Conservation (phyloP, 148 eudicot species). For the Salicornia ramosissima region DNA sequence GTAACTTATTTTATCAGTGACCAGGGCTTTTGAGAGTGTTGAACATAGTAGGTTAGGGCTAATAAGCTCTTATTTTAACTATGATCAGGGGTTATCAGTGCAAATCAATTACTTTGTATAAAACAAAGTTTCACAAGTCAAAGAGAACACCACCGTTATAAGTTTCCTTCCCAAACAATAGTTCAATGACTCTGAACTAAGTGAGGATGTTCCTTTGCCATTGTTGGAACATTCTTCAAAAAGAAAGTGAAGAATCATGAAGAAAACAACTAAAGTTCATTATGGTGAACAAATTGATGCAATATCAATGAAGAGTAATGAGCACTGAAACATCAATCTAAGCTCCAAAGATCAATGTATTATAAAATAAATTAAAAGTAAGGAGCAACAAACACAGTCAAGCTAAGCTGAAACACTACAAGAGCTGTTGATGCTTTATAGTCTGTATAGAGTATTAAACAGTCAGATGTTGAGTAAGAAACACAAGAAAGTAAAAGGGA, state of each 20-base stretch:
- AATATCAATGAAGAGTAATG: background rate
- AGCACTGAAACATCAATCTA: background rate
- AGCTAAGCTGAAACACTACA: conserved; percentile 11
- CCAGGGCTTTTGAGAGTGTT: too few relatives aligned
- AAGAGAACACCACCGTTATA: too few relatives aligned
- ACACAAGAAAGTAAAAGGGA: background rate
- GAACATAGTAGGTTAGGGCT: too few relatives aligned
- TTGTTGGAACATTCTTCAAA: background rate
- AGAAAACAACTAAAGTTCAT: background rate
- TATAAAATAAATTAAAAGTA: background rate
- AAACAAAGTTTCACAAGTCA: too few relatives aligned
- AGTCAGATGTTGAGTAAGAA: conserved; percentile 7
- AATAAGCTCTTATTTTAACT: too few relatives aligned
- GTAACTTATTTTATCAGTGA: too few relatives aligned
- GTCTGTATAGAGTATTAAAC: background rate
- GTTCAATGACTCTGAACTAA: background rate
- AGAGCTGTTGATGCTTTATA: conserved; percentile 2
- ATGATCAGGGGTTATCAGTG: too few relatives aligned
- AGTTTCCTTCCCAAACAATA: background rate
- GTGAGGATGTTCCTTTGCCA: background rate
- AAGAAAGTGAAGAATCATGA: background rate
- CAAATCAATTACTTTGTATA: too few relatives aligned
- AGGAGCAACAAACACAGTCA: background rate
- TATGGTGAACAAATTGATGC: background rate
- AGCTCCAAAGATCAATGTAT: background rate